Conservation (phyloP, 805 yeast species). For the Metschnikowia baotianmanensis region DNA sequence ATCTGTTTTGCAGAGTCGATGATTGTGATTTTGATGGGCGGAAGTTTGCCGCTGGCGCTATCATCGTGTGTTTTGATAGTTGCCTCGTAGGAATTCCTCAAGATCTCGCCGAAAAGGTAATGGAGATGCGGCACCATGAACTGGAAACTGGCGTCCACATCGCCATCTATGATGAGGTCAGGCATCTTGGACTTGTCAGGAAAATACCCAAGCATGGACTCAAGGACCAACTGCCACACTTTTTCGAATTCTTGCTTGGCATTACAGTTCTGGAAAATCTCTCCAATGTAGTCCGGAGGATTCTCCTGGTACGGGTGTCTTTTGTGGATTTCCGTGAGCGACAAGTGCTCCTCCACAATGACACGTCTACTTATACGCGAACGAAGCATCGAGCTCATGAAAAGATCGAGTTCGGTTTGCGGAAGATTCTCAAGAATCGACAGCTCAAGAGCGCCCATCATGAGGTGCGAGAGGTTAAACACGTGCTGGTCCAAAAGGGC, state of each 20-base stretch:
- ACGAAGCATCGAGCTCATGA: slow-evolving; percentile 74
- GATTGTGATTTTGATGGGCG: slow-evolving; percentile 76
- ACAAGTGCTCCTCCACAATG: slow-evolving; percentile 86
- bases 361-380: slow-evolving; percentile 88
- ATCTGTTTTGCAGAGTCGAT: slow-evolving; percentile 65
- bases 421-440: slow-evolving; percentile 59
- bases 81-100: slow-evolving; percentile 83
- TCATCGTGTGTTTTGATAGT: slow-evolving; percentile 51
- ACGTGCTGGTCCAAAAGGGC: slow-evolving; percentile 75
- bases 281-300: slow-evolving; percentile 64
- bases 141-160: slow-evolving; percentile 63
- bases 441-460: slow-evolving; percentile 90
- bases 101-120: slow-evolving; percentile 81
- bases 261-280: slow-evolving; percentile 75
- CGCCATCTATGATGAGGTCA: slow-evolving; percentile 72
- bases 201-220: slow-evolving; percentile 50
- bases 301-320: slow-evolving; percentile 44
- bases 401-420: slow-evolving; percentile 60
- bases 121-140: slow-evolving; percentile 85
- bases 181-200: slow-evolving; percentile 63
- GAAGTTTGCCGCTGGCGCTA: slow-evolving; percentile 41
- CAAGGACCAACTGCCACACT: slow-evolving; percentile 52
- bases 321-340: slow-evolving; percentile 65
- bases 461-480: slow-evolving; percentile 77
- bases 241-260: slow-evolving; percentile 63